A percentile compares a stretch with the other conserved stretches of the same genome.
These are phyloP conservation scores for Sporothrix mexicana DNA, from an alignment of 2,329 filamentous ascomycete species.

Conservation along the genomic window DNA sequence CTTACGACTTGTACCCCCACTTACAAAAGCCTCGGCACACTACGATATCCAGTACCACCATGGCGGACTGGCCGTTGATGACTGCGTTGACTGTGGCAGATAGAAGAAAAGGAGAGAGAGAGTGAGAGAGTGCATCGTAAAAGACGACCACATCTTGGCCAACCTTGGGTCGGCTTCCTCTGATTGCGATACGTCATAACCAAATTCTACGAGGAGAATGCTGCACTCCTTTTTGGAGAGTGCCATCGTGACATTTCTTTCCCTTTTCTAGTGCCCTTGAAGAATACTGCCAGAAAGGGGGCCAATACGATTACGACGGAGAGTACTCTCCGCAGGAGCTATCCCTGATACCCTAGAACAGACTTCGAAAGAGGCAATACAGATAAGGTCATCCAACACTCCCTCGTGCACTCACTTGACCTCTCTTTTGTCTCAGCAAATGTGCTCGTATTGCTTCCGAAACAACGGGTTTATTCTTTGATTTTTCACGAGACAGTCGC, in stretches of 20 bases:
- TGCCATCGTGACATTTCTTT: not conserved
- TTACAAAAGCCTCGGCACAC: not conserved
- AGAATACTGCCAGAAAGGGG: not conserved
- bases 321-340: not conserved
- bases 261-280: not conserved
- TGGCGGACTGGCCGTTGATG: conserved; percentile 4
- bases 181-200: conserved; percentile 11
- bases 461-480: not conserved
- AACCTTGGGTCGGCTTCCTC: conserved; percentile 15
- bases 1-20: not conserved
- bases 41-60: not conserved
- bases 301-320: not conserved
- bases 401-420: not conserved
- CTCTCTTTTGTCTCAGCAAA: not conserved
- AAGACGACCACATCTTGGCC: not conserved
- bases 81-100: no score
- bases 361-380: no score
- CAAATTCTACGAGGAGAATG: not conserved
- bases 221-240: not conserved
- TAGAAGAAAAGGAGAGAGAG: not conserved
- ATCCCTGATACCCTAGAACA: not conserved
- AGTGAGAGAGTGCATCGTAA: not conserved
- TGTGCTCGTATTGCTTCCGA: conserved; percentile 5
- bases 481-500: not conserved
- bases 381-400: not conserved